Evolutionary conservation across 2,329 filamentous ascomycete genomes (phyloP), one percentile per base, ranked within the genome.

Genomic region (Microsporum canis): DNA sequence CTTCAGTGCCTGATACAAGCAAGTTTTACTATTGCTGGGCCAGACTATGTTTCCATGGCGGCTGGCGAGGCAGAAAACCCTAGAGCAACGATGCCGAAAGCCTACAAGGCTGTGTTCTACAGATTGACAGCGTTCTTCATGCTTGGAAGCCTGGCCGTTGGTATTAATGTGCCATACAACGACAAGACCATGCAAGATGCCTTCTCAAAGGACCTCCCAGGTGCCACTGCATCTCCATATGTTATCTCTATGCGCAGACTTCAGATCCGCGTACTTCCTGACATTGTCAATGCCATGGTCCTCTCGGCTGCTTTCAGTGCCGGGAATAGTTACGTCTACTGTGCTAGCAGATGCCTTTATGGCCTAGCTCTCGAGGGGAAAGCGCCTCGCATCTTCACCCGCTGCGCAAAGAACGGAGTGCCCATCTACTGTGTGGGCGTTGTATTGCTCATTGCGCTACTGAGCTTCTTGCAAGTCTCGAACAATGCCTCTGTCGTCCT

Each of bases 61-160:
- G 86, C 87, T 1, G 86, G 85, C 17, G 88, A 90, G 71, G 82
- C 87, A 0, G 82, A 87, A 67, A 87, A 89, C 66, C 87, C 88
- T 0, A 83, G 87, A 14, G 75, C 75, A 17, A 82, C 86, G 23
- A 83, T 94, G 72, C 88, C 88, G 0, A 83, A 82, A 45, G 88
- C 88, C 0, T 91, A 84, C 73, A 89, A 89, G 63, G 84, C 86
- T 57, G 88, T 91, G 1, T 91, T 91, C 71, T 91, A 88, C 72
- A 85, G 89, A 36, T 76, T 92, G 36, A 86, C 86, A 0, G 76
- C 82, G 1, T 91, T 92, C 72, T 91, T 91, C 74, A 81, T 89
- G 43, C 80, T 90, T 1, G 88, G 88, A 1, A 84, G 87, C 0
- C 78, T 94, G 1, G 84, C 82, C 23, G 84, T 90, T 3, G 87